Base-by-base conservation (phyloP, 75 land plant genomes). In the Pinus albicaulis region DNA sequence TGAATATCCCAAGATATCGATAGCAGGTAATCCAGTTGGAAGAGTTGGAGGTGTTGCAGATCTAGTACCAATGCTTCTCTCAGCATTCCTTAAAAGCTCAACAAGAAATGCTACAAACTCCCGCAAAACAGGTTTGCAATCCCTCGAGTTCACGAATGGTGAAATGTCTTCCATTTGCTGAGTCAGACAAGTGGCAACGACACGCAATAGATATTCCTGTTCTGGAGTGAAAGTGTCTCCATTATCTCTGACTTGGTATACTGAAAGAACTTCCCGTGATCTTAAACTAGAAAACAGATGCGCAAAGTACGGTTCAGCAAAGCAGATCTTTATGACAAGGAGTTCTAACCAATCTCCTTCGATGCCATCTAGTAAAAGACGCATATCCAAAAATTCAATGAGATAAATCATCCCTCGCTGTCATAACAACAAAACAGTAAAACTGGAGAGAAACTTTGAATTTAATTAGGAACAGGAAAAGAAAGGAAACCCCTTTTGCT, bases 1-100 rank as follows among this genome's bases (percentile, higher is more conserved):
- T 0, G 93, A 82, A 73, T 84, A 90, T 1, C 91, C 87, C 68
- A 96, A 79, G 68, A 94, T 85, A 84, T 96, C 87, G 74, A 85
- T 76, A n/a, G 69, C 78, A 14, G 84, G 79, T 11, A 64, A 82
- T 38, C 76, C 83, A 58, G 88, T 83, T 53, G 90, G 82, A 48
- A 88, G 63, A 55, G 74, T 52, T 55, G 74, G 65, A 23, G 52
- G 63, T 7, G 71, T 53, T 24, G 36, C 74, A 1, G 88, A 44
- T 65, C 13, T 28, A 57, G 72, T 81, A 81, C 84, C 77, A 38
- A 78, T 74, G 36, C 60, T 56, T 23, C 36, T 25, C 20, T 64
- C 68, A 73, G 88, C 81, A 34, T 53, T 73, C 78, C 57, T 79
- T 13, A 88, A 74, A 56, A 88, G 62, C 22, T 56, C 63, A 31